These are phyloP conservation scores for Lignosus rhinocerotis DNA, from an alignment of 1,284 basidiomycete genomes.

Conservation along the genomic window DNA sequence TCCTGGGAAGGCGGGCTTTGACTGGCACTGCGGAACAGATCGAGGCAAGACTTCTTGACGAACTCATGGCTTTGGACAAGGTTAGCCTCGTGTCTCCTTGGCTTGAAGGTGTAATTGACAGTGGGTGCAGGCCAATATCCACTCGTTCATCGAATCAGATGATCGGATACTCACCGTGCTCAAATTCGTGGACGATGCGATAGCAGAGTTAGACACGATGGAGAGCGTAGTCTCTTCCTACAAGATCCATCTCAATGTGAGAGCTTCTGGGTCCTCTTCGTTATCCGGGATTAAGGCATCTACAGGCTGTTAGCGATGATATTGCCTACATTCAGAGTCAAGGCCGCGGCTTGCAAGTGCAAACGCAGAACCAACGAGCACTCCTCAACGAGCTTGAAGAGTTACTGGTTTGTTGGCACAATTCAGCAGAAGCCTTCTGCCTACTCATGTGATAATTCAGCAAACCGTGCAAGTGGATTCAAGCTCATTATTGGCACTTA, in stretches of 20 bases:
- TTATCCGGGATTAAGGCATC: conserved; percentile 6
- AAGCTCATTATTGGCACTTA: conserved; percentile 73
- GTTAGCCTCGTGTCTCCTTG: conserved; percentile 38
- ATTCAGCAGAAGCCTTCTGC: not conserved
- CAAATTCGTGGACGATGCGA: conserved; percentile 85
- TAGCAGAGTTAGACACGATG: conserved; percentile 85
- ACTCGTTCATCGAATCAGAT: conserved; percentile 95
- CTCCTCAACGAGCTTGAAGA: conserved; percentile 83
- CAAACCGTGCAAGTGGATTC: conserved; percentile 92
- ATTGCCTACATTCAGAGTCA: conserved; percentile 96
- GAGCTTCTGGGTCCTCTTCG: conserved; percentile 29
- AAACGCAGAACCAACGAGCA: conserved; percentile 92
- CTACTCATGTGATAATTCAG: conserved; percentile 39
- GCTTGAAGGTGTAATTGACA: not conserved
- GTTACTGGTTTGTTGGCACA: conserved; percentile 59
- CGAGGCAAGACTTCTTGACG: conserved; percentile 82
- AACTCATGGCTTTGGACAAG: conserved; percentile 89
- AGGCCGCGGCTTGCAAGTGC: conserved; percentile 95
- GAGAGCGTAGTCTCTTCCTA: conserved; percentile 86
- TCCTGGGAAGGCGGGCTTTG: conserved; percentile 58
- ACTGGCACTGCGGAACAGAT: conserved; percentile 86
- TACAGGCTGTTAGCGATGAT: conserved; percentile 89
- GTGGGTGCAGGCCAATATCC: conserved; percentile 85
- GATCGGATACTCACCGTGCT: conserved; percentile 86
- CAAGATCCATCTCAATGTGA: conserved; percentile 90